Conservation (phyloP, 768 basidiomycete species). For the Mycena rosella region DNA sequence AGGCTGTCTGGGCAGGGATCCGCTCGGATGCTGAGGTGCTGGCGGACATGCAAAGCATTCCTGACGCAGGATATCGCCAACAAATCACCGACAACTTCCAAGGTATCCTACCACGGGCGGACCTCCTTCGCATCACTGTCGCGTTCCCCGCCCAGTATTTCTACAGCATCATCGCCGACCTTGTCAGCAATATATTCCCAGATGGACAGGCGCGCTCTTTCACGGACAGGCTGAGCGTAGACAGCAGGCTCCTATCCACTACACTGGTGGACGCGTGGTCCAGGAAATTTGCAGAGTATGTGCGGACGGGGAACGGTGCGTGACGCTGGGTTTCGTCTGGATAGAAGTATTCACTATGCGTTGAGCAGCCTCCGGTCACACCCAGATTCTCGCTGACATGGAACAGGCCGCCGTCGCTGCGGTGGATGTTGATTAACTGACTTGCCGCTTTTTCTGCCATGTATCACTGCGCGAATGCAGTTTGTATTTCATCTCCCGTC, state of each 20-base stretch:
- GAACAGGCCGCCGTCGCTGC: too few species aligned
- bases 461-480: too few species aligned
- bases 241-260: conserved; percentile 6
- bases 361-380: too few species aligned
- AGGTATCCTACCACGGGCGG: not conserved
- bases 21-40: not conserved
- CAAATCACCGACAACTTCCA: not conserved
- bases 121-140: not conserved
- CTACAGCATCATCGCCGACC: not conserved
- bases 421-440: too few species aligned
- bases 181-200: not conserved
- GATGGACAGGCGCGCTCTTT: not conserved
- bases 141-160: not conserved
- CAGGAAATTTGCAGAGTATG: not conserved
- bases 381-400: too few species aligned
- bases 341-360: not conserved
- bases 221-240: not conserved
- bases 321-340: not conserved
- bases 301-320: not conserved
- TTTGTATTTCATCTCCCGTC: too few species aligned
- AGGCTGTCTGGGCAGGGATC: conserved; percentile 1
- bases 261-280: not conserved
- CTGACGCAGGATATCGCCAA: not conserved
- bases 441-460: too few species aligned
- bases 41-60: not conserved